phyloP scores from a whole-genome alignment of 2,329 filamentous ascomycete genomes.

The Venturia effusa region DNA sequence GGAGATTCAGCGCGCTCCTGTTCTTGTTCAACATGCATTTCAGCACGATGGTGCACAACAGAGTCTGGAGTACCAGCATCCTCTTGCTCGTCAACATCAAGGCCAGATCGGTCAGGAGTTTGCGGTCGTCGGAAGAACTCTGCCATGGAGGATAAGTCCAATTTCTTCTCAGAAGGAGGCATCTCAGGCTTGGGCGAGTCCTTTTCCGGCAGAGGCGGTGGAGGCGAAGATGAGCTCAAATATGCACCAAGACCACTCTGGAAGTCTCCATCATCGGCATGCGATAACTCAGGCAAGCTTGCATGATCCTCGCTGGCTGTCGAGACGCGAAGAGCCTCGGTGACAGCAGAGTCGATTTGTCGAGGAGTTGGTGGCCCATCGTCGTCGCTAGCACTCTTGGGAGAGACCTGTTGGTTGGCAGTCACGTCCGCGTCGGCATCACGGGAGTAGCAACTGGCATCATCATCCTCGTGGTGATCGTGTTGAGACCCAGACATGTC shows the following conservation, averaged over 20 bases:
- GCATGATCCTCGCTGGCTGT: constrained; percentile 20
- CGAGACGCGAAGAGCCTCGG: constrained; percentile 15
- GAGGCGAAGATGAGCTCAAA: constrained; percentile 26
- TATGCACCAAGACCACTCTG: constrained; percentile 45
- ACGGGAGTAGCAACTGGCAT: constrained; percentile 49
- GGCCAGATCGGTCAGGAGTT: background rate
- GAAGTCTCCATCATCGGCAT: constrained; percentile 40
- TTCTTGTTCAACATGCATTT: constrained; percentile 19
- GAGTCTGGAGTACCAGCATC: constrained; percentile 69
- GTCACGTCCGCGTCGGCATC: constrained; percentile 23
- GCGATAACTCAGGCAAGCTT: constrained; percentile 39
- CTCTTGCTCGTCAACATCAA: constrained; percentile 21
- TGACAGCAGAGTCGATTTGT: constrained; percentile 18
- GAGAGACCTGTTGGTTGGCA: constrained; percentile 6
- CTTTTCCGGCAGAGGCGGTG: constrained; percentile 26
- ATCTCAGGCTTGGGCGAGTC: constrained; percentile 7
- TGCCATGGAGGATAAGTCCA: constrained; percentile 7
- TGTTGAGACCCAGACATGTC: constrained; percentile 21
- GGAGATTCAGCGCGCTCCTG: constrained; percentile 42
- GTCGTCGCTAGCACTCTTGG: constrained; percentile 24
- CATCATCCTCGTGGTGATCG: constrained; percentile 32
- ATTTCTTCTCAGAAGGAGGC: background rate
- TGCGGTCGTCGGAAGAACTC: constrained; percentile 16
- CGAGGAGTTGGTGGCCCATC: constrained; percentile 37
- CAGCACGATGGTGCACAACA: constrained; percentile 68